Evolutionary conservation across 1,139 yeast genomes (phyloP).

Genomic region (Debaryomyces sp.): DNA sequence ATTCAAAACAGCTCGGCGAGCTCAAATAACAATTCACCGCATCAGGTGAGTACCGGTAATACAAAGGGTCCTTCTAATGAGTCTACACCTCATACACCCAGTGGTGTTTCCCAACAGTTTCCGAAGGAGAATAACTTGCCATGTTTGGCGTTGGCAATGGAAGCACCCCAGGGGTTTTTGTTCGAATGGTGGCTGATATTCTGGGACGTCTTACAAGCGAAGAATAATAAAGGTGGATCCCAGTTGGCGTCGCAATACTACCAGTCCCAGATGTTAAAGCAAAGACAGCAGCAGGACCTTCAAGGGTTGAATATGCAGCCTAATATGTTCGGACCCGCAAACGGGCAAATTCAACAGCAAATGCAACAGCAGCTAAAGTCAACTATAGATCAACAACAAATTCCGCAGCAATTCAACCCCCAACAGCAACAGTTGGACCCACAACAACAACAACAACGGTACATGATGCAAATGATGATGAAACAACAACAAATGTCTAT

Average conservation of each 20-base stretch:
- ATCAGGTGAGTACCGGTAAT: conserved; percentile 11
- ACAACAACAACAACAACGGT: conserved; percentile 27
- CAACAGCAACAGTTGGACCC: conserved; percentile 15
- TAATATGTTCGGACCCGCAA: conserved; percentile 5
- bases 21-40: conserved; percentile 24
- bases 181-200: conserved; percentile 97
- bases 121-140: conserved; percentile 49
- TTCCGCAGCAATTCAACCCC: conserved; percentile 23
- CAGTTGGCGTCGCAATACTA: conserved; percentile 71
- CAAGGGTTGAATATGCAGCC: conserved; percentile 11
- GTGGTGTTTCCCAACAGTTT: conserved; percentile 17
- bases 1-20: conserved; percentile 13
- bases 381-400: conserved; percentile 26
- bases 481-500: conserved; percentile 27
- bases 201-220: conserved; percentile 91
- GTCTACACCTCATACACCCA: conserved; percentile 18
- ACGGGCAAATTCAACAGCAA: conserved; percentile 21
- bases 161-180: conserved; percentile 85
- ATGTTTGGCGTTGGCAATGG: conserved; percentile 56
- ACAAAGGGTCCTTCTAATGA: conserved; percentile 4
- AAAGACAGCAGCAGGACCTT: conserved; percentile 58
- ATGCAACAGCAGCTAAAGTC: conserved; percentile 23
- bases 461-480: conserved; percentile 28
- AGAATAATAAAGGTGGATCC: conserved; percentile 61
- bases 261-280: conserved; percentile 66